phyloP scores from a whole-genome alignment of 345 rosid genomes.

The Barbarea vulgaris region DNA sequence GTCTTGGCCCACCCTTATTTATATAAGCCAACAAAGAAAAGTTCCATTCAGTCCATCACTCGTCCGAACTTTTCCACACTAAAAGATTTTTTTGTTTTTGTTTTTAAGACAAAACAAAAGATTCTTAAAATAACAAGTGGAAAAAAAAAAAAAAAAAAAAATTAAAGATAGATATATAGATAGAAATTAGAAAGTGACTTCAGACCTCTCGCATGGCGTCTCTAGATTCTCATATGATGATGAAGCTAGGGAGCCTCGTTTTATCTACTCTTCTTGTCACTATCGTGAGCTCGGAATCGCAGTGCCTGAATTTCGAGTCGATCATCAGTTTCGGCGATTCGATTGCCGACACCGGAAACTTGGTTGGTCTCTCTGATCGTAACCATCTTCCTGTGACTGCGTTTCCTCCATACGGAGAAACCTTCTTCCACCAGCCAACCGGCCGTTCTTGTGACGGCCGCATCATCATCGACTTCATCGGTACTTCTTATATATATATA shows the following conservation, averaged over 20 bases:
- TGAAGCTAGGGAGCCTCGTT: slow-evolving; percentile 1
- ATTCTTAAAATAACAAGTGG: neutral
- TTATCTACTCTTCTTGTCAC: slow-evolving; percentile 2
- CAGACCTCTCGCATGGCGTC: slow-evolving; percentile 12
- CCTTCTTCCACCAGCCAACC: slow-evolving; percentile 50
- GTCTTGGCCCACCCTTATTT: neutral
- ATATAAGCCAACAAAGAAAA: neutral
- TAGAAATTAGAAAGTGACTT: neutral
- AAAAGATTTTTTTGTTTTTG: too few species aligned
- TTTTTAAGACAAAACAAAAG: neutral
- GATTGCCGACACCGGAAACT: slow-evolving; percentile 56
- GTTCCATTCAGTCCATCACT: too few species aligned
- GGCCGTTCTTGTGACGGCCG: slow-evolving; percentile 58
- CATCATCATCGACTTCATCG: slow-evolving; percentile 56
- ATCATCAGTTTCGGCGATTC: slow-evolving; percentile 69
- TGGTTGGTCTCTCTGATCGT: slow-evolving; percentile 18
- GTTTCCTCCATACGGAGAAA: slow-evolving; percentile 51
- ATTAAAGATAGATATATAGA: neutral
- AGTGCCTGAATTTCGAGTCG: slow-evolving; percentile 17
- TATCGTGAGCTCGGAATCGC: neutral
- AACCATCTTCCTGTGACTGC: slow-evolving; percentile 10
- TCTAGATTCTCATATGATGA: neutral
- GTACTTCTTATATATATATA: slow-evolving; percentile 37
- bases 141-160: neutral
- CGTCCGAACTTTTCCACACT: neutral